Conservation (phyloP, 2,329 filamentous ascomycete genomes). For the Proliferodiscus dingleyae region DNA sequence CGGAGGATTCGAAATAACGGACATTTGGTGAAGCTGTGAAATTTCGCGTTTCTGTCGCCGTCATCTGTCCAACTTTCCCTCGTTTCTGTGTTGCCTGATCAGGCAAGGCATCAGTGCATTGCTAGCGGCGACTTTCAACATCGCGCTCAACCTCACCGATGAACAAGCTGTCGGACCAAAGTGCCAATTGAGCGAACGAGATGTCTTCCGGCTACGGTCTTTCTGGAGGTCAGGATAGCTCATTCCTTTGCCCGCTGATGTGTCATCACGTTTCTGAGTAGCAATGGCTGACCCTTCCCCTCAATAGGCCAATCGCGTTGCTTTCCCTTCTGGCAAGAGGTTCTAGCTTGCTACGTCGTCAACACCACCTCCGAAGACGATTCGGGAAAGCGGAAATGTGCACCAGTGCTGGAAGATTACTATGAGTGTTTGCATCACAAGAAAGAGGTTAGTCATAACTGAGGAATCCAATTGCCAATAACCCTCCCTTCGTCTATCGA, state of each 20-base stretch:
- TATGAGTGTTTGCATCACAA: conserved; percentile 98
- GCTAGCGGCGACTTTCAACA: conserved; percentile 3
- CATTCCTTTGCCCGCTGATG: not conserved
- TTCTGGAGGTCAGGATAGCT: conserved; percentile 60
- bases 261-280: not conserved
- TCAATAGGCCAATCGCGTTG: conserved; percentile 55
- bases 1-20: conserved; percentile 7
- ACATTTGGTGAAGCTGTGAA: conserved; percentile 5
- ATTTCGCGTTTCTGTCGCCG: conserved; percentile 3
- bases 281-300: conserved; percentile 21
- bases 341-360: conserved; percentile 96
- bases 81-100: conserved; percentile 3
- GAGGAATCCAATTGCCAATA: not conserved
- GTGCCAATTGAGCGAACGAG: conserved; percentile 23
- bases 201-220: conserved; percentile 85
- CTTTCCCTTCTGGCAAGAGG: conserved; percentile 99
- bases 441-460: conserved; percentile 74
- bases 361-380: conserved; percentile 78
- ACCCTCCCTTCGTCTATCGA: too few species aligned
- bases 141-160: conserved; percentile 21
- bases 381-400: conserved; percentile 82
- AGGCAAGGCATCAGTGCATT: conserved; percentile 19
- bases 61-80: conserved; percentile 14
- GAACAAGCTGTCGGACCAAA: not conserved
- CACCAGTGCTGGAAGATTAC: conserved; percentile 85